These are phyloP conservation scores for Plenodomus tracheiphilus DNA, from an alignment of 2,329 filamentous ascomycete species.

Conservation along the genomic window DNA sequence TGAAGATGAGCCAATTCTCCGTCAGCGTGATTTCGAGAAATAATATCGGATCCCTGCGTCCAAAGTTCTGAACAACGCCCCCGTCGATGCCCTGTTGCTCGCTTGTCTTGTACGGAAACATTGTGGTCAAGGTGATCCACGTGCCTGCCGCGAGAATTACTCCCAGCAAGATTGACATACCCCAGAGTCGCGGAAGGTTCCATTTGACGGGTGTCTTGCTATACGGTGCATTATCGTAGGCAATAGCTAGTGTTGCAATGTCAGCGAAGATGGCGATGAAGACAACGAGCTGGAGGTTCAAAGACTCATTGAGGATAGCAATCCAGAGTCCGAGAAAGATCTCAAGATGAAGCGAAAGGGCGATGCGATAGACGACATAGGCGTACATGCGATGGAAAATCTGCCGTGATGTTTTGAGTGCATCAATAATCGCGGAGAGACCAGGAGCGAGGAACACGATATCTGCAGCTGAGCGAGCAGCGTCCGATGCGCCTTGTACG, in stretches of 20 bases:
- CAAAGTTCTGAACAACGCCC: slow-evolving; percentile 89
- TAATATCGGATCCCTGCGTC: slow-evolving; percentile 77
- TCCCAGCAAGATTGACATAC: slow-evolving; percentile 84
- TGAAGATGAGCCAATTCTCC: slow-evolving; percentile 96
- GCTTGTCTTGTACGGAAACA: slow-evolving; percentile 58
- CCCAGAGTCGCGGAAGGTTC: slow-evolving; percentile 94
- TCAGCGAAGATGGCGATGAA: slow-evolving; percentile 96
- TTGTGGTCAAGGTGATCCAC: slow-evolving; percentile 85
- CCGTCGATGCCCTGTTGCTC: slow-evolving; percentile 62
- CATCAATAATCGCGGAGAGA: slow-evolving; percentile 89
- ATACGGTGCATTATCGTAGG: slow-evolving; percentile 90
- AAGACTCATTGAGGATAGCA: slow-evolving; percentile 78
- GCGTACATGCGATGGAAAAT: slow-evolving; percentile 98
- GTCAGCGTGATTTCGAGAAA: slow-evolving; percentile 90
- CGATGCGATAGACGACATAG: slow-evolving; percentile 94
- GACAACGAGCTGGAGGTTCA: slow-evolving; percentile 86
- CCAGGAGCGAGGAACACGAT: slow-evolving; percentile 92
- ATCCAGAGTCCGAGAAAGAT: slow-evolving; percentile 93
- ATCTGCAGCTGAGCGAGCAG: slow-evolving; percentile 86
- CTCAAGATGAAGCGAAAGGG: slow-evolving; percentile 86
- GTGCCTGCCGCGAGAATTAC: slow-evolving; percentile 79
- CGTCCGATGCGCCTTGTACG: slow-evolving; percentile 88
- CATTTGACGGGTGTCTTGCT: slow-evolving; percentile 88
- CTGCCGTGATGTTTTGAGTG: slow-evolving; percentile 88
- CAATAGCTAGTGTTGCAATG: slow-evolving; percentile 87